phyloP scores from a whole-genome alignment of 2,329 filamentous ascomycete genomes.

The Truncatella angustata region DNA sequence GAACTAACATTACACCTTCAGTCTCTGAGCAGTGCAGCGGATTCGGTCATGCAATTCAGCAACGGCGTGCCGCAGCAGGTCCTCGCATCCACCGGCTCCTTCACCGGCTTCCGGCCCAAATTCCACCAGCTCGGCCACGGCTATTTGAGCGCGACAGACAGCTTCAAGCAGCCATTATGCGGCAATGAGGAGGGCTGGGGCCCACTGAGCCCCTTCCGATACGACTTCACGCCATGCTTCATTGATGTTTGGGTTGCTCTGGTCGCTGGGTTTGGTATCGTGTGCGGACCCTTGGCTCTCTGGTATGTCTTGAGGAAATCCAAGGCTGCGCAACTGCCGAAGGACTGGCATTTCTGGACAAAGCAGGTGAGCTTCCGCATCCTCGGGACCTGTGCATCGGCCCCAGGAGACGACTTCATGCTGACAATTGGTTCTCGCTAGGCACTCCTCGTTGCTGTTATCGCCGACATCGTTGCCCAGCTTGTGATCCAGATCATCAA shows the following conservation, averaged over 20 bases:
- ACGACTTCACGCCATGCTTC: conserved; percentile 97
- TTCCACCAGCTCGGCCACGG: conserved; percentile 49
- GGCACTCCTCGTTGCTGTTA: conserved; percentile 64
- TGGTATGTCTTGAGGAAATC: conserved; percentile 76
- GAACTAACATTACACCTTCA: conserved; percentile 19
- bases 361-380: conserved; percentile 79
- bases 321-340: conserved; percentile 63
- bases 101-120: conserved; percentile 54
- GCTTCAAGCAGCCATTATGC: conserved; percentile 71
- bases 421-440: conserved; percentile 20
- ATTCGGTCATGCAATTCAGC: conserved; percentile 35
- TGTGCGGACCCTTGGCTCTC: conserved; percentile 74
- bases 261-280: conserved; percentile 75
- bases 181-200: conserved; percentile 94
- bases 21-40: conserved; percentile 14
- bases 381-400: neutral
- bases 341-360: conserved; percentile 89
- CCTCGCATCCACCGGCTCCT: conserved; percentile 57
- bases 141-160: conserved; percentile 56
- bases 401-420: neutral
- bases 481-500: conserved; percentile 72
- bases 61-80: conserved; percentile 35
- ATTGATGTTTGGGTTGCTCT: conserved; percentile 84
- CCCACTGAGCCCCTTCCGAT: conserved; percentile 79
- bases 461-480: conserved; percentile 68